These are phyloP conservation scores for Candolleomyces aberdarensis DNA, from an alignment of 768 basidiomycete species.

Conservation along the genomic window DNA sequence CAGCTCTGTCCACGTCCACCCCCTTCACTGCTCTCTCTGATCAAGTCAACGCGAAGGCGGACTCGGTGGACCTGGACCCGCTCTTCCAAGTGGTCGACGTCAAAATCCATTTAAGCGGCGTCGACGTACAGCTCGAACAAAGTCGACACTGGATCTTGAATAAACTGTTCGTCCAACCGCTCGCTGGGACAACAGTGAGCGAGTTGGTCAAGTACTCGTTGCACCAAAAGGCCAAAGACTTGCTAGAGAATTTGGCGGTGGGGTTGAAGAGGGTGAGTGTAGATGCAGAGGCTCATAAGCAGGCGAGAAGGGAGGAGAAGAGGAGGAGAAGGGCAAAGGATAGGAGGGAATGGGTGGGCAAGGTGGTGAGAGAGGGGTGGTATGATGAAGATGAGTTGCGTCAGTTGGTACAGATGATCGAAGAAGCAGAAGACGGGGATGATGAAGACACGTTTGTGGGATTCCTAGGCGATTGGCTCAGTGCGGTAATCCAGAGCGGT, in stretches of 20 bases:
- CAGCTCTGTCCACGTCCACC: background rate
- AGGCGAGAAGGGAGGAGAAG: constrained; percentile 7
- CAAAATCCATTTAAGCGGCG: constrained; percentile 22
- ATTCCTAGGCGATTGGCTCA: constrained; percentile 25
- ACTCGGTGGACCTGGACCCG: constrained; percentile 12
- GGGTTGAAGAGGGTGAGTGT: constrained; percentile 21
- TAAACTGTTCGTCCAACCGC: constrained; percentile 31
- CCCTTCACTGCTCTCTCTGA: background rate
- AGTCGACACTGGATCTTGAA: constrained; percentile 40
- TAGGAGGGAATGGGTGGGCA: constrained; percentile 1
- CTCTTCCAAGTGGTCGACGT: constrained; percentile 32
- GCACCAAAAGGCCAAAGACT: constrained; percentile 24
- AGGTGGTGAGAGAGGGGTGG: constrained; percentile 1
- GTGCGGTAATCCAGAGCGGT: constrained; percentile 21
- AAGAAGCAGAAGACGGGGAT: constrained; percentile 7
- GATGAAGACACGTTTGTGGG: constrained; percentile 7
- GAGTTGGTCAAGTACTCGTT: constrained; percentile 21
- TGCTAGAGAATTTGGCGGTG: constrained; percentile 24
- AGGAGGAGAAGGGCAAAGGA: constrained; percentile 1
- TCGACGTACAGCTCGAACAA: constrained; percentile 28
- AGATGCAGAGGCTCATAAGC: constrained; percentile 19
- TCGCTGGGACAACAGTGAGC: constrained; percentile 29
- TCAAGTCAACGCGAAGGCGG: background rate
- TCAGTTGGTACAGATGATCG: background rate
- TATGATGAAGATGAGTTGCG: background rate